phyloP scores from a whole-genome alignment of 2,329 filamentous ascomycete genomes.

The Thielaviopsis punctulata region DNA sequence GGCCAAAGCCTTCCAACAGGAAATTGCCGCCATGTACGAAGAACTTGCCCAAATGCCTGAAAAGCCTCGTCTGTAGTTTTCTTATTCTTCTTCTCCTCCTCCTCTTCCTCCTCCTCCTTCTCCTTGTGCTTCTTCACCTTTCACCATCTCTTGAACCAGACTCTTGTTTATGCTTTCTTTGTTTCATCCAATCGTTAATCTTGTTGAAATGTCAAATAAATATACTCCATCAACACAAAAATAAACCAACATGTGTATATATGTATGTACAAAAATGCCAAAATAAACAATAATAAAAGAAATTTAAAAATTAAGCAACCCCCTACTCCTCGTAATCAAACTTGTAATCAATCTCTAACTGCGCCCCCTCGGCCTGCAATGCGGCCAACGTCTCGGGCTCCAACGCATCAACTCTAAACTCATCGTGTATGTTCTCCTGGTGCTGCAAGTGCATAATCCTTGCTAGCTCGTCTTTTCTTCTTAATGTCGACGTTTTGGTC shows the following conservation, averaged over 20 bases:
- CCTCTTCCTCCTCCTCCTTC: neutral
- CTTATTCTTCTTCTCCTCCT: neutral
- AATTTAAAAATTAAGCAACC: constrained; percentile 12
- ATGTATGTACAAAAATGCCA: neutral
- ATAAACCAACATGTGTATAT: neutral
- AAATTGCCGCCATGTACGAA: constrained; percentile 40
- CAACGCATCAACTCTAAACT: constrained; percentile 18
- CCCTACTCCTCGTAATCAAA: constrained; percentile 16
- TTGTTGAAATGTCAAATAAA: too few species aligned
- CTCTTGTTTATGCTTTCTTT: neutral
- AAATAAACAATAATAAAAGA: too few species aligned
- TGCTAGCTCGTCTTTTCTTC: too few species aligned
- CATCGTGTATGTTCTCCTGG: constrained; percentile 15
- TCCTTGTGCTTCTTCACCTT: neutral
- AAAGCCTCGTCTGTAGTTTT: constrained; percentile 6
- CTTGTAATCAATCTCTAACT: constrained; percentile 15
- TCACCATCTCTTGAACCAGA: neutral
- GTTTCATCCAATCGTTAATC: neutral
- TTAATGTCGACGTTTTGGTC: too few species aligned
- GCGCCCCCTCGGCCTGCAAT: constrained; percentile 15
- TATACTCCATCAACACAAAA: neutral
- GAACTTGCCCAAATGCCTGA: constrained; percentile 24
- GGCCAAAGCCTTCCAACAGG: constrained; percentile 31
- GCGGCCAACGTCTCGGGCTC: constrained; percentile 12
- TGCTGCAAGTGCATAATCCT: too few species aligned